Base-by-base conservation (phyloP, 148 eudicot genomes). In the Camellia granthamiana region DNA sequence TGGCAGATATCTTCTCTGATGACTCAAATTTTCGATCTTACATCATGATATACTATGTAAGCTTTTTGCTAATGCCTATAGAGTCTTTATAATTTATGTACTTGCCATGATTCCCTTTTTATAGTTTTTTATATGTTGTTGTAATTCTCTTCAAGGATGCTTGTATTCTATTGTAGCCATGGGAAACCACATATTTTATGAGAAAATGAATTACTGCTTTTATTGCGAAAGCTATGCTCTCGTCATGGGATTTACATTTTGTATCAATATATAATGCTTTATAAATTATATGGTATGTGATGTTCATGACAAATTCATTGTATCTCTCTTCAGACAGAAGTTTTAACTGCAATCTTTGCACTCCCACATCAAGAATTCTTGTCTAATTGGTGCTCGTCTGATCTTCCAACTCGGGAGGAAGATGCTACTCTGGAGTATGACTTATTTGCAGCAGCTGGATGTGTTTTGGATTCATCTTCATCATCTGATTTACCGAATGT, bases 21-120 rank as follows among this genome's bases (percentile, higher is more conserved):
- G 99, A 97, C 88, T 94, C 99, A 72, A 97, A 97, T 87, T 91
- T 97, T 77, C 91, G 98, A 78, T 86, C 98, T 64, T 94, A 81
- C 77, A 82, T 97, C 74, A 94, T 90, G 38, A 72, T 23, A 74
- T 79, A 92, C 85, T 92, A 92, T 81, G 99, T 97, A 83, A 92
- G 98, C 77, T 75, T 82, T 74, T 78, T 47, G 76, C 69, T 46
- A 61, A 63, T 63, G 55, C 76, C 51, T 75, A 41, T 74, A 49
- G 38, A 59, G 61, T 44, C 13, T 64, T 9, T 78, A 19, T 64
- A 61, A 60, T 81, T 42, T 47, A 21, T n/a, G 21, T 72, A 54
- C 65, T 66, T 80, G 58, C 23, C 8, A 41, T 43, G 41, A 15
- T 77, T 79, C 41, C 41, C n/a, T 76, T 38, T 41, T 63, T 75